A percentile compares a stretch with the other conserved stretches of the same genome.
phyloP scores from a whole-genome alignment of 345 rosid species.

The Toxicodendron radicans region DNA sequence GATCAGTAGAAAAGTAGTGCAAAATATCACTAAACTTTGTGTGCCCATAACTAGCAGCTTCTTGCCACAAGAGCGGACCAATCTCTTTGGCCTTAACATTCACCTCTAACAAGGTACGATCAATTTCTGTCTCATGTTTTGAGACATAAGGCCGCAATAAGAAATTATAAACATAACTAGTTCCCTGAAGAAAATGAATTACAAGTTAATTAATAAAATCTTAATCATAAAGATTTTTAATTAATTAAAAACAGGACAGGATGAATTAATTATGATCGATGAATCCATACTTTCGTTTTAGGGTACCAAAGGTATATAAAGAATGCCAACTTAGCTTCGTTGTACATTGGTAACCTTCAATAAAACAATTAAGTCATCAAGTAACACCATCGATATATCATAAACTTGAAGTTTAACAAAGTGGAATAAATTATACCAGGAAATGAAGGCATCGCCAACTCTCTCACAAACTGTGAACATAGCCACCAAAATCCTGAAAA shows the following conservation, averaged over 20 bases:
- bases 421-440: slow-evolving; percentile 42
- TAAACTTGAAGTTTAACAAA: too few species aligned
- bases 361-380: too few species aligned
- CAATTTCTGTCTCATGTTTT: slow-evolving; percentile 68
- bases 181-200: slow-evolving; percentile 44
- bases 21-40: slow-evolving; percentile 49
- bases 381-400: slow-evolving; percentile 16
- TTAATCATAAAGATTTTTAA: too few species aligned
- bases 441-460: slow-evolving; percentile 65
- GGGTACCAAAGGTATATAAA: slow-evolving; percentile 78
- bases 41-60: slow-evolving; percentile 57
- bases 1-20: slow-evolving; percentile 55
- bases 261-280: too few species aligned
- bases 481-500: slow-evolving; percentile 76
- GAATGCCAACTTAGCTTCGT: slow-evolving; percentile 79
- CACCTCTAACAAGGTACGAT: slow-evolving; percentile 56
- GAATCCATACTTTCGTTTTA: slow-evolving; percentile 69
- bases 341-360: slow-evolving; percentile 83
- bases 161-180: slow-evolving; percentile 53
- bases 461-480: slow-evolving; percentile 64
- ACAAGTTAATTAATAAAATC: background rate
- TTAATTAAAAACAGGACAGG: slow-evolving; percentile 1
- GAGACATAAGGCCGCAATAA: slow-evolving; percentile 50
- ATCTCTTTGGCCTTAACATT: slow-evolving; percentile 52
- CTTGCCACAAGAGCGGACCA: slow-evolving; percentile 50